A percentile compares a stretch with the other conserved stretches of the same genome.
phyloP scores from a whole-genome alignment of 2,329 filamentous ascomycete species.

The Fusarium miscanthi region DNA sequence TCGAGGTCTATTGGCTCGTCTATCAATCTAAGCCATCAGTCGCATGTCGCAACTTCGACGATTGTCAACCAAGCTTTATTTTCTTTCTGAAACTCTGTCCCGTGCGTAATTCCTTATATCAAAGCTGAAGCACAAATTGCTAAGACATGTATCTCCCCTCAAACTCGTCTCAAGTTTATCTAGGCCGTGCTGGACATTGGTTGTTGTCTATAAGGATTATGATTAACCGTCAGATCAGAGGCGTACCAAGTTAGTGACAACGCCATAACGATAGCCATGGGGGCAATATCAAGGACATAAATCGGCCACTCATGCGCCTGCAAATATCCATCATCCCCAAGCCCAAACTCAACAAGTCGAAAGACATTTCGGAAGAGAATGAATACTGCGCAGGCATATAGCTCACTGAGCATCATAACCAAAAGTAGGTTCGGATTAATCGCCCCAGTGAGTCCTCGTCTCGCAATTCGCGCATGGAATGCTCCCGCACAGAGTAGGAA shows the following conservation, averaged over 20 bases:
- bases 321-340: not conserved
- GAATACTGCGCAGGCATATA: not conserved
- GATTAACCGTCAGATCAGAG: not conserved
- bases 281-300: not conserved
- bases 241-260: not conserved
- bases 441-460: not conserved
- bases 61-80: not conserved
- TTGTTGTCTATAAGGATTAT: not conserved
- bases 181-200: not conserved
- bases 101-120: fast-evolving
- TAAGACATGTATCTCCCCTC: too few species aligned
- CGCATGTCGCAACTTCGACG: not conserved
- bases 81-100: fast-evolving
- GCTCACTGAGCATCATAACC: not conserved
- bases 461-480: not conserved
- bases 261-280: not conserved
- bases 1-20: not conserved
- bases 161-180: fast-evolving
- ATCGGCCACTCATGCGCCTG: not conserved
- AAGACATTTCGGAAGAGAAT: not conserved
- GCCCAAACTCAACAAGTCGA: not conserved
- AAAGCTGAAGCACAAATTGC: fast-evolving
- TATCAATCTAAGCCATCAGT: not conserved
- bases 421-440: not conserved
- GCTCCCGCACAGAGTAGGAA: not conserved